Base-by-base conservation (phyloP, 164 flowering plant species). In the Nymphaea colorata region DNA sequence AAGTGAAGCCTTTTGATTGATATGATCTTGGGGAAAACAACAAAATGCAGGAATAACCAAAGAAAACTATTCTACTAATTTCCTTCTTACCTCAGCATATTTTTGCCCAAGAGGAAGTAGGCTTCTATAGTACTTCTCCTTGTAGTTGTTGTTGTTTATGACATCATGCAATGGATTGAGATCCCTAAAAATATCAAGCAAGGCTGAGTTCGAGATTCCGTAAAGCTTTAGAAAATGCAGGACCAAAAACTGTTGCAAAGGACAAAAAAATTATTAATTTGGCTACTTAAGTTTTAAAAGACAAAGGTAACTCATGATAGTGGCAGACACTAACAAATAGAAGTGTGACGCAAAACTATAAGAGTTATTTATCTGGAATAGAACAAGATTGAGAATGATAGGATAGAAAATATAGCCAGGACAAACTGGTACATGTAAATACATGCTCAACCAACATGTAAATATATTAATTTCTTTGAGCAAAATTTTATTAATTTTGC, bases 121-220 rank as follows among this genome's bases (percentile, higher is more conserved):
- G 74, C 69, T 71, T 59, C 66, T 72, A 71, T 90, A 94, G 77
- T 94, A 94, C 76, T 88, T 94, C 61, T 86, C 87, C 81, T 75
- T 90, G 83, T 94, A 91, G 55, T 83, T 82, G 64, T 61, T 76
- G 15, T 75, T 76, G 62, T 2, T 53, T 43, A 80, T 87, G 70
- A 82, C 85, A 74, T 88, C 85, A 75, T 91, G 81, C 82, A 94
- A 80, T 55, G 98, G 98, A 70, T 94, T 94, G 43, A 94, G 93
- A 76, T 94, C 98, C 91, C 98, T 91, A 74, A 5, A 78, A 72
- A 72, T 67, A 69, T 45, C 63, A 69, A 72, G 59, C 65, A 74
- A 69, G 65, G 60, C 43, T 68, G 67, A 71, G 68, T 62, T 64
- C 67, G 68, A 68, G 55, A 73, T 47, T 55, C 66, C 63, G n/a